Evolutionary conservation across 2,329 filamentous ascomycete species (phyloP), one percentile per base, ranked within the genome.

Genomic region (Mycosphaerella arachidis): DNA sequence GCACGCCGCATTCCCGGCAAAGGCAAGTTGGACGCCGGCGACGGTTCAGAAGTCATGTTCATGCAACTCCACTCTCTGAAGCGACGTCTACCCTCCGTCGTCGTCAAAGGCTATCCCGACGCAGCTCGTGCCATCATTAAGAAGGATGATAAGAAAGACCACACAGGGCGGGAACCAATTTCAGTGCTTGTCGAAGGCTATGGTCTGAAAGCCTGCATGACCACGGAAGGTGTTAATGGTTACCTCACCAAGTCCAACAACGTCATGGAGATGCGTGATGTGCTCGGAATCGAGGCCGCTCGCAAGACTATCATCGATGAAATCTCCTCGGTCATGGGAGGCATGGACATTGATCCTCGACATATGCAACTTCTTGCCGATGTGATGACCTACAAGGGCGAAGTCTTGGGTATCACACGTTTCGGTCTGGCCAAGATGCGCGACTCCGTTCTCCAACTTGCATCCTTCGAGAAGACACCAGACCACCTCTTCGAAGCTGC

Each of bases 321-420:
- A 78, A 97, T 99, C 70, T 84, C 82, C 56, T 82, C 83, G 55
- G 94, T 97, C 72, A 99, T 97, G 92, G 85, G 85, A 37, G 86
- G 88, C 73, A 97, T 99, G 92, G 87, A 86, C 75, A 97, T 99
- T 70, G 94, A 99, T 76, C 93, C 92, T 48, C 90, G 94, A 58
- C 94, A 99, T 78, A 97, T 99, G 92, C 89, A 97, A 74, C 84
- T 99, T 18, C 85, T 99, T 1, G 93, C 94, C 10, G 94, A 99
- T 71, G 92, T 97, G 56, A 99, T 99, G 94, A 97, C 94, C 0
- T 97, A 93, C 82, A 97, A 97, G 79, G 94, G 94, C 54, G 93
- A 97, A 68, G 90, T 99, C 0, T 83, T 97, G 18, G 94, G 94
- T 55, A 99, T 99, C 73, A 99, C 94, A 2, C 88, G 94, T 33